Evolutionary conservation across 106 monocot genomes (phyloP), one percentile per base, ranked within the genome.

Genomic region (Vanilla planifolia): DNA sequence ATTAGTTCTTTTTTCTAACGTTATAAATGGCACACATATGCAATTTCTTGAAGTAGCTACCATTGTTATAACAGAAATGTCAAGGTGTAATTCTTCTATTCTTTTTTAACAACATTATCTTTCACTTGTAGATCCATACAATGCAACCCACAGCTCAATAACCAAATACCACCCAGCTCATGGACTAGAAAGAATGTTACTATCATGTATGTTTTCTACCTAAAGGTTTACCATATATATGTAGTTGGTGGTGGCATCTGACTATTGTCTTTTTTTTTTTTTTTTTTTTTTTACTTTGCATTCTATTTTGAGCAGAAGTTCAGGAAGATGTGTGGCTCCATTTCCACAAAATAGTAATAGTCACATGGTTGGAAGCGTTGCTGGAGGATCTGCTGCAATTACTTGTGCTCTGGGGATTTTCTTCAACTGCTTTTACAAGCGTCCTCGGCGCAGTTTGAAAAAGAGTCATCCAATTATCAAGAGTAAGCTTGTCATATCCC

Each of bases 301-400:
- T n/a, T n/a, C n/a, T n/a, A n/a, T n/a, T n/a, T n/a, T n/a, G n/a
- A n/a, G n/a, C n/a, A 13, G 10, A 65, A 81, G 81, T 23, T 65
- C 48, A 47, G 64, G 43, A 68, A 25, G 39, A n/a, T 81, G 76
- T 72, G 63, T 6, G 48, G 33, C 55, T 63, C 53, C 53, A 53
- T 53, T 8, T 30, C 53, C 53, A 3, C 29, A 16, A 53, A 53
- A 53, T 24, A 30, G 29, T 36, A 55, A 42, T 50, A 30, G 46
- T 32, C 36, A 21, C 51, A 26, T 74, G 33, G 28, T 77, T 50
- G 66, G 77, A 16, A 68, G 65, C 24, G 63, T 76, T 53, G 82
- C 82, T 51, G 82, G 69, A 66, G 82, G 77, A 70, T 82, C 82
- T 66, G 60, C 74, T 29, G 82, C 71, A 43, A 26, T 64, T 15